Base-by-base conservation (phyloP, 2,329 filamentous ascomycete genomes). In the Fusarium redolens region DNA sequence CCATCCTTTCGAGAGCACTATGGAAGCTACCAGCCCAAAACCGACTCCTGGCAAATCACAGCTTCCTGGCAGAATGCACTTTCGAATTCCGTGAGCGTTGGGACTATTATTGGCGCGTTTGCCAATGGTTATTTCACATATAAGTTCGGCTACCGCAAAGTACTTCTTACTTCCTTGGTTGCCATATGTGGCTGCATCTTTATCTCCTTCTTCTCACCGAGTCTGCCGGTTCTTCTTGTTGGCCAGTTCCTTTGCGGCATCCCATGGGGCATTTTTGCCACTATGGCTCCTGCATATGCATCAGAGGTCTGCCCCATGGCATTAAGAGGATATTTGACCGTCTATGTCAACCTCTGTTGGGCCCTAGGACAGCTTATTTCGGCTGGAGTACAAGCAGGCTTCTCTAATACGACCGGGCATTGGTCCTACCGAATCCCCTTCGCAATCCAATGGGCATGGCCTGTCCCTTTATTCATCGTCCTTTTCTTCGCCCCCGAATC, bases 191-290 rank as follows among this genome's bases (percentile, higher is more conserved):
- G 70, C 20, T 75, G 80, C 44, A 76, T 81, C 35, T 80, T 81
- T 25, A 77, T 81, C 22, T 77, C 78, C 7, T 81, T 81, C 71
- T 81, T 80, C 54, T 79, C 80, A 7, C 74, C 79, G 5, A 80
- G 78, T 11, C 77, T 85, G 8, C 74, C 80, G 4, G 81, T 84
- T 5, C 79, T 87, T 17, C 77, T 87, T 5, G 81, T 84, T 11
- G 85, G 85, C 7, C 81, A 87, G 65, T 78, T 88, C 55, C 77
- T 89, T 4, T 86, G 83, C 37, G 82, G 81, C n/a, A 72, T 86
- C 2, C 79, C 82, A 2, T 83, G 82, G 76, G 84, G 85, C 7
- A 79, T 85, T 15, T 87, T 86, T 61, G 81, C 82, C 20, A 84
- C 82, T 7, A 82, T 81, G 7, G 81, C 79, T 1, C 83, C 84